A percentile compares a stretch with the other conserved stretches of the same genome.
Evolutionary conservation across 257 asterid genomes (phyloP).

Genomic region (Solanum verrucosum): DNA sequence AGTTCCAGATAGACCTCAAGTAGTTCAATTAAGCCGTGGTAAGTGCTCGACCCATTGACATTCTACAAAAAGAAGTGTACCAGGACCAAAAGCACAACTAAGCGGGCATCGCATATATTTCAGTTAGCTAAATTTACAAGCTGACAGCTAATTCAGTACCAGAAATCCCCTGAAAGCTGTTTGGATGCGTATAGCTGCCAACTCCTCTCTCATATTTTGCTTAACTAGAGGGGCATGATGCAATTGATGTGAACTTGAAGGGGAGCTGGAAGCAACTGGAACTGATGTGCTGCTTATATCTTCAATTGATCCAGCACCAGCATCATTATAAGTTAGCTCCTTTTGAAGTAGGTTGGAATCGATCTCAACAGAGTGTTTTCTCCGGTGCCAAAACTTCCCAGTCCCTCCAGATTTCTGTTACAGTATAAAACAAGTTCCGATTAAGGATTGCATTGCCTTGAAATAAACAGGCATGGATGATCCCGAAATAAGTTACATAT

Average conservation of each 20-base stretch:
- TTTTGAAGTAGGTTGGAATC: constrained; percentile 34
- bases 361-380: constrained; percentile 77
- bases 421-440: not conserved
- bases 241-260: constrained; percentile 54
- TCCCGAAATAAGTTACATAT: not conserved
- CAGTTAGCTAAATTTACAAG: not conserved
- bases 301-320: constrained; percentile 27
- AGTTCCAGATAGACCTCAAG: not conserved
- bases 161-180: constrained; percentile 92
- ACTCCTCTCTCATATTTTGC: constrained; percentile 51
- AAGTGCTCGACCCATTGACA: not conserved
- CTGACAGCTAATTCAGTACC: constrained; percentile 31
- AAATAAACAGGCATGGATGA: not conserved
- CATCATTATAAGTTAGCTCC: constrained; percentile 34
- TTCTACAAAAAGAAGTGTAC: not conserved
- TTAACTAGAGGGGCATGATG: constrained; percentile 37
- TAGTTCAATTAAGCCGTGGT: not conserved
- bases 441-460: not conserved
- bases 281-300: constrained; percentile 33
- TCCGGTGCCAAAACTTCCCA: constrained; percentile 70
- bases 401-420: constrained; percentile 52
- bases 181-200: constrained; percentile 88
- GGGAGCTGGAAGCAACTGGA: constrained; percentile 48
- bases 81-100: not conserved
- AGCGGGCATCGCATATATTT: not conserved